Evolutionary conservation across 2,329 filamentous ascomycete genomes (phyloP).

Genomic region (Stenocarpella maydis): DNA sequence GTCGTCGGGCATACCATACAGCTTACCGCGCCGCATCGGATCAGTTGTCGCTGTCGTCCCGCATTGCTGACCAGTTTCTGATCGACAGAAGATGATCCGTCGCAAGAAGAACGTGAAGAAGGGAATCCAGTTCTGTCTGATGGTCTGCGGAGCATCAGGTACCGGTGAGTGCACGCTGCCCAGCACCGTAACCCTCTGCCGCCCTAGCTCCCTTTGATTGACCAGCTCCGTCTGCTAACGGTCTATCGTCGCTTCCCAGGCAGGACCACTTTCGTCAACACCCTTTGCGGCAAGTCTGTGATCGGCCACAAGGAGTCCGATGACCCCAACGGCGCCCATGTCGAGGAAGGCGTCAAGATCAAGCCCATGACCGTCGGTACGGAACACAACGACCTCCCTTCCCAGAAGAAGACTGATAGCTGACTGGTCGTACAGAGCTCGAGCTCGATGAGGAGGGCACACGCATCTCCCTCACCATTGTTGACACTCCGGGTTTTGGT

Average conservation of each 20-base stretch:
- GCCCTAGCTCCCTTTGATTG: background rate
- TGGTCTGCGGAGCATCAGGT: slow-evolving; percentile 99
- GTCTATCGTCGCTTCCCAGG: slow-evolving; percentile 59
- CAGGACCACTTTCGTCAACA: slow-evolving; percentile 99
- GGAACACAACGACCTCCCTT: slow-evolving; percentile 44
- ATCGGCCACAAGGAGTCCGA: slow-evolving; percentile 92
- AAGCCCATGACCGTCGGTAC: slow-evolving; percentile 97
- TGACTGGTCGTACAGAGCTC: slow-evolving; percentile 66
- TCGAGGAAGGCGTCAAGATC: slow-evolving; percentile 98
- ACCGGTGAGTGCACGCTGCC: slow-evolving; percentile 73
- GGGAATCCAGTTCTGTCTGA: slow-evolving; percentile 99
- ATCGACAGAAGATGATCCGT: slow-evolving; percentile 86
- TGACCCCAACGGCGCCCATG: slow-evolving; percentile 84
- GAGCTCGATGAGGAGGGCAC: slow-evolving; percentile 98
- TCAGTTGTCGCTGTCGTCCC: slow-evolving; percentile 34
- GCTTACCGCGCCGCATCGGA: slow-evolving; percentile 23
- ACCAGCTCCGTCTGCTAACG: slow-evolving; percentile 35
- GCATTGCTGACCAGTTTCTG: slow-evolving; percentile 41
- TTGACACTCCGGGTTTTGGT: slow-evolving; percentile 97
- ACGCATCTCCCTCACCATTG: slow-evolving; percentile 96
- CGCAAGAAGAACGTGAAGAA: slow-evolving; percentile 99
- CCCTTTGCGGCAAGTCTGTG: slow-evolving; percentile 94
- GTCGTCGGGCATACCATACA: background rate
- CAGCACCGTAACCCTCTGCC: slow-evolving; percentile 18
- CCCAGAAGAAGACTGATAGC: slow-evolving; percentile 39